Percentiles rank a stretch among this genome's conserved stretches.
These are phyloP conservation scores for Cryptococcus sp. DNA, from an alignment of 1,284 basidiomycete genomes.

Conservation along the genomic window DNA sequence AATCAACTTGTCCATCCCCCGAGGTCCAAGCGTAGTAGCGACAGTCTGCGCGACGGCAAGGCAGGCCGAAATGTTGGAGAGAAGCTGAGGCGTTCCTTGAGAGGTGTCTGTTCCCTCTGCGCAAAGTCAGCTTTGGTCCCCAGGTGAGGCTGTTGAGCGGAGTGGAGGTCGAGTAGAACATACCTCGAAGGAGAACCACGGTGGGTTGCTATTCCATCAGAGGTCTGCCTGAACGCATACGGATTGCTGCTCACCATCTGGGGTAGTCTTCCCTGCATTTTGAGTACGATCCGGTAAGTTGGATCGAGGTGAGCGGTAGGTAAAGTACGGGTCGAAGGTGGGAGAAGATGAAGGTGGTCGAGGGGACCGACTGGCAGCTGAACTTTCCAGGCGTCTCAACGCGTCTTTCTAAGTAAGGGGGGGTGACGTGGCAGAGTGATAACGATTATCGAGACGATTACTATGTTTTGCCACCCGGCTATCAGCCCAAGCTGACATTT, in stretches of 20 bases:
- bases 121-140: not conserved
- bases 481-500: too few relatives aligned
- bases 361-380: not conserved
- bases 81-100: conserved; percentile 86
- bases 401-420: conserved; percentile 1
- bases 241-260: conserved; percentile 33
- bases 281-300: not conserved
- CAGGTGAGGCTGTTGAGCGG: not conserved
- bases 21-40: conserved; percentile 90
- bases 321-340: conserved; percentile 1
- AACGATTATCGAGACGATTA: too few relatives aligned
- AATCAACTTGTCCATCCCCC: conserved; percentile 97
- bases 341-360: not conserved
- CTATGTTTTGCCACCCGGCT: too few relatives aligned
- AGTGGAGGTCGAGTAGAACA: conserved; percentile 9
- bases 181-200: conserved; percentile 72
- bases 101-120: conserved; percentile 91
- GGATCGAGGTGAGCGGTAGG: too few relatives aligned
- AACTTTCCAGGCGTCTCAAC: conserved; percentile 13
- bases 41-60: conserved; percentile 83
- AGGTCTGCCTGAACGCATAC: not conserved
- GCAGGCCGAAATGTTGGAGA: conserved; percentile 95
- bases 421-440: conserved; percentile 2
- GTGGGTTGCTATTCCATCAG: conserved; percentile 71
- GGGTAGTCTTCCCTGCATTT: conserved; percentile 45